These are phyloP conservation scores for Cyclocybe aegerita DNA, from an alignment of 768 basidiomycete species.

Conservation along the genomic window DNA sequence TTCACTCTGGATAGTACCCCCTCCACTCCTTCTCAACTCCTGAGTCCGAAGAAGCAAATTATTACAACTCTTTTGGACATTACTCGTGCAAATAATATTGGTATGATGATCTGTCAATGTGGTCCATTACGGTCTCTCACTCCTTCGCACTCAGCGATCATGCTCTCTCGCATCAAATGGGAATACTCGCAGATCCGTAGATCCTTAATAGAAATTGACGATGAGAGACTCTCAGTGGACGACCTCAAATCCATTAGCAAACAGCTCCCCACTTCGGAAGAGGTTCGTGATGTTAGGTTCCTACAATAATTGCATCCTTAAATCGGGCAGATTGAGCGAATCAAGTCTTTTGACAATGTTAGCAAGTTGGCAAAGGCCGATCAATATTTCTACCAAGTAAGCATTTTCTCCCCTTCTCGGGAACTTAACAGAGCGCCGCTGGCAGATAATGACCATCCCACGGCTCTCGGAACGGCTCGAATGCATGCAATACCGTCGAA, in stretches of 20 bases:
- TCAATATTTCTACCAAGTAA: slow-evolving; percentile 76
- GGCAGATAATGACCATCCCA: slow-evolving; percentile 76
- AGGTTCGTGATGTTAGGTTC: slow-evolving; percentile 42
- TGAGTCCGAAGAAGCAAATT: slow-evolving; percentile 52
- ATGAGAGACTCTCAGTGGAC: slow-evolving; percentile 66
- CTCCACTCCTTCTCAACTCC: slow-evolving; percentile 39
- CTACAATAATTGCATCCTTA: background rate
- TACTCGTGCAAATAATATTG: slow-evolving; percentile 81
- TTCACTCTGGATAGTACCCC: slow-evolving; percentile 60
- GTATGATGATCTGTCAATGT: slow-evolving; percentile 34
- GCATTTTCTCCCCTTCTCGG: slow-evolving; percentile 4
- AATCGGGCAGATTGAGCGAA: slow-evolving; percentile 49
- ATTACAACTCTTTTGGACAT: slow-evolving; percentile 77
- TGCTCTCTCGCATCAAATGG: slow-evolving; percentile 77
- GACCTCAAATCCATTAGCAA: slow-evolving; percentile 72
- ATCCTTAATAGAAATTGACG: slow-evolving; percentile 73
- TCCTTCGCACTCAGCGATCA: slow-evolving; percentile 55
- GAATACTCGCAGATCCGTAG: slow-evolving; percentile 62
- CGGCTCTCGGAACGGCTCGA: slow-evolving; percentile 71
- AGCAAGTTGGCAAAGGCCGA: slow-evolving; percentile 80
- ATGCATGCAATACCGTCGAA: slow-evolving; percentile 83
- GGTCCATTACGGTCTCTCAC: slow-evolving; percentile 6
- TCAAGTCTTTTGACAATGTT: slow-evolving; percentile 71
- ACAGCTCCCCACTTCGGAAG: slow-evolving; percentile 79
- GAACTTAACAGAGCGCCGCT: background rate